phyloP scores from a whole-genome alignment of 1,284 basidiomycete species.

The Pholiota adiposa region DNA sequence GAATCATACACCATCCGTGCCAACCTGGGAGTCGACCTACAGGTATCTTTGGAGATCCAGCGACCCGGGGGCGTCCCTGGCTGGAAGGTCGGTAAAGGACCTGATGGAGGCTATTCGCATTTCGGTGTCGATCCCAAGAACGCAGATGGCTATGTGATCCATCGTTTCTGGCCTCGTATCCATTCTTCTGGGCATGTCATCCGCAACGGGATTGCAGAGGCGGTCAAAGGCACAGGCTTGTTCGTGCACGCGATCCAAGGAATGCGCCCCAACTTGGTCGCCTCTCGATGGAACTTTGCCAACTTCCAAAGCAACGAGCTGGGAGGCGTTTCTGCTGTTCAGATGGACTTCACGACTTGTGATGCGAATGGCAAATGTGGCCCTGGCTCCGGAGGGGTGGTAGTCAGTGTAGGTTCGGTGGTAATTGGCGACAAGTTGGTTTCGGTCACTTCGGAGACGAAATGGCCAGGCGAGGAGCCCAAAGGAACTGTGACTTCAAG shows the following conservation, averaged over 20 bases:
- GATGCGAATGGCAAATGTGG: slow-evolving; percentile 77
- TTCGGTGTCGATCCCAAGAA: slow-evolving; percentile 80
- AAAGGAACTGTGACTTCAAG: slow-evolving; percentile 61
- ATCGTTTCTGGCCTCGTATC: slow-evolving; percentile 90
- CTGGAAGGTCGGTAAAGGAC: slow-evolving; percentile 91
- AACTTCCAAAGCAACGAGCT: slow-evolving; percentile 80
- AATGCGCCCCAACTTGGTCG: slow-evolving; percentile 95
- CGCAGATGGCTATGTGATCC: slow-evolving; percentile 88
- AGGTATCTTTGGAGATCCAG: slow-evolving; percentile 77
- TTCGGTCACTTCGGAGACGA: slow-evolving; percentile 74
- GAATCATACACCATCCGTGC: slow-evolving; percentile 84
- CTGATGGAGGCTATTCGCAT: slow-evolving; percentile 88
- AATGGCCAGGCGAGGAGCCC: slow-evolving; percentile 62
- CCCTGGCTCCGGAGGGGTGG: slow-evolving; percentile 77
- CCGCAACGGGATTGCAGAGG: slow-evolving; percentile 68
- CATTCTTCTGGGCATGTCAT: slow-evolving; percentile 75
- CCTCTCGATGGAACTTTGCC: slow-evolving; percentile 95
- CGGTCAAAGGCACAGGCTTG: slow-evolving; percentile 83
- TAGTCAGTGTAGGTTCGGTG: slow-evolving; percentile 85
- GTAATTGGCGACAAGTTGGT: slow-evolving; percentile 81
- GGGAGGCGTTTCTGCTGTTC: slow-evolving; percentile 84
- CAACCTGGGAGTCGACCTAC: slow-evolving; percentile 81
- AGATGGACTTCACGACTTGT: slow-evolving; percentile 96
- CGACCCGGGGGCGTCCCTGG: slow-evolving; percentile 79
- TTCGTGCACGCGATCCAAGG: slow-evolving; percentile 98